Evolutionary conservation across 768 basidiomycete genomes (phyloP), one percentile per base, ranked within the genome.

Genomic region (Suillus weaverae): DNA sequence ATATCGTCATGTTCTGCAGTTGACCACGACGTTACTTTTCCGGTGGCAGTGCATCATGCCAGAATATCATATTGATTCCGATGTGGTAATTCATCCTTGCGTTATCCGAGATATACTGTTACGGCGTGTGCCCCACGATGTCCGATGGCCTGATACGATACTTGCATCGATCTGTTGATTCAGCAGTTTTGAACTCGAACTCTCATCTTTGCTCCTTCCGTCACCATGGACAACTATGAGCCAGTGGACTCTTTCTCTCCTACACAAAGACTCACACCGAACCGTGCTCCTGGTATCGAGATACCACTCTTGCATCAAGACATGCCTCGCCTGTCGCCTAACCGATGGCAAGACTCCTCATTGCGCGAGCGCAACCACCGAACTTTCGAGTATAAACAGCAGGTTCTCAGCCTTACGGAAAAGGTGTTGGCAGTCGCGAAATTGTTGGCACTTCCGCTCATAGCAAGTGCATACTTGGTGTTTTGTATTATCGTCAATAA

Each of bases 401-500:
- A 51, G 14, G 50, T 30, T 30, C 14, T 7, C 6, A 1, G 50
- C 50, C 26, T 48, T 22, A 48, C 10, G n/a, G 2, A 48, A 48
- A 48, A 14, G 30, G 11, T 51, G 13, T 26, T 51, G 30, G 7
- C 14, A 30, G 11, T 30, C 14, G 30, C 30, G 7, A 30, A 67
- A 61, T 62, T 72, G 67, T 62, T 67, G 0, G 64, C 72, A 60
- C 54, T 77, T 3, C 75, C 74, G 3, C 48, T 75, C 10, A 63
- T 63, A 2, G 76, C 74, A 8, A 72, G 77, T 51, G 72, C 46
- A 18, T 76, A 72, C 62, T 63, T 76, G 11, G 69, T 67, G 0
- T 76, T 76, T 38, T 76, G 74, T 63, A 74, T 72, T 30, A 59
- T 68, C 4, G 76, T 69, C 46, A 72, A 74, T 32, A 62, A 66